A percentile compares a stretch with the other conserved stretches of the same genome.
Evolutionary conservation across 2,329 filamentous ascomycete genomes (phyloP).

Genomic region (Paracamarosporium sp.): DNA sequence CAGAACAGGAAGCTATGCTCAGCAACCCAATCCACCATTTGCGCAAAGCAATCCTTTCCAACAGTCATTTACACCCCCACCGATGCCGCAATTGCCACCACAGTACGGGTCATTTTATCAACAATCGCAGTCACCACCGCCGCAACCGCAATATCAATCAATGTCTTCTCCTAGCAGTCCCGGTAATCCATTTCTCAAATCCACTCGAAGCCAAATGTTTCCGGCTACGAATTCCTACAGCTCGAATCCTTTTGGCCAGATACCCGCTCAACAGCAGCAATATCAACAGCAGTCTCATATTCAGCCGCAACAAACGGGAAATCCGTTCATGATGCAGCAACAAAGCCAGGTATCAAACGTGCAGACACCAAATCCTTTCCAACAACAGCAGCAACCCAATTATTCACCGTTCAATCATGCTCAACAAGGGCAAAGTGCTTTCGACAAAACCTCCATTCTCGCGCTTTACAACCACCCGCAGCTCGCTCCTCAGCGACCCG

Average conservation of each 20-base stretch:
- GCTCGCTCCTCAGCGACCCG: conserved; percentile 52
- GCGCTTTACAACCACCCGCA: conserved; percentile 74
- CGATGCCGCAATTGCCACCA: conserved; percentile 49
- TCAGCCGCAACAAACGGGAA: conserved; percentile 22
- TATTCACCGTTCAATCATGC: conserved; percentile 21
- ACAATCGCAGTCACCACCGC: conserved; percentile 19
- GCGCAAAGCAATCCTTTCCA: conserved; percentile 50
- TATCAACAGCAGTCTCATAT: conserved; percentile 25
- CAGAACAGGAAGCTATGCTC: conserved; percentile 69
- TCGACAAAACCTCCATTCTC: conserved; percentile 77
- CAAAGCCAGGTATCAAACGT: conserved; percentile 42
- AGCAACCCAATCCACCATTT: conserved; percentile 46
- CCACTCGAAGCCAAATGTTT: conserved; percentile 52
- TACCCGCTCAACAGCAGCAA: conserved; percentile 26
- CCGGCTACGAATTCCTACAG: conserved; percentile 32
- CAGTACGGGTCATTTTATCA: conserved; percentile 45
- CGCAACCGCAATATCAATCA: conserved; percentile 42
- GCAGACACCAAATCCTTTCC: conserved; percentile 70
- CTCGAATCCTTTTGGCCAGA: conserved; percentile 48
- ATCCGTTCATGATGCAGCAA: conserved; percentile 63
- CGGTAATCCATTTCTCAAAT: conserved; percentile 54
- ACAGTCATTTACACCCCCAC: conserved; percentile 49
- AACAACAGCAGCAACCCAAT: conserved; percentile 38
- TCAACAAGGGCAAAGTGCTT: conserved; percentile 45
- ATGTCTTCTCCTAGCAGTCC: conserved; percentile 47